These are phyloP conservation scores for Diversispora epigaea DNA, from an alignment of 192 early-diverging fungal species.

Conservation along the genomic window DNA sequence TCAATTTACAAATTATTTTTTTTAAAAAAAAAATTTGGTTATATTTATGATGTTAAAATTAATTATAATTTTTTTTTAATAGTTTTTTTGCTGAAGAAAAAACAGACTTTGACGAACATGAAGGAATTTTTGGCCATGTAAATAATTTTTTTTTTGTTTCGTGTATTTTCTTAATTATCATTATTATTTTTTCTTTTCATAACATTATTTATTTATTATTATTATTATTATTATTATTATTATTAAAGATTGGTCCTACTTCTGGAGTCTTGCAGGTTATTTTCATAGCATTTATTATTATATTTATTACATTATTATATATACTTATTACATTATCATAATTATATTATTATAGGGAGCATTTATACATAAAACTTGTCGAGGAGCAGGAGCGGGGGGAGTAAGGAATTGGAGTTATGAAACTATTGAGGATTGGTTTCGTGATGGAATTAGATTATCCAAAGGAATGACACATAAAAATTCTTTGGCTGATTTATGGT, in stretches of 20 bases:
- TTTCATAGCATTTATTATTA: background rate
- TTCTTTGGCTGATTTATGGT: slow-evolving; percentile 42
- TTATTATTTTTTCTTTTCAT: background rate
- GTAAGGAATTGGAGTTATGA: slow-evolving; percentile 26
- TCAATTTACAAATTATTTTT: background rate
- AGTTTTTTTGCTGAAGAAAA: slow-evolving; percentile 24
- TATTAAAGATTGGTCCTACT: slow-evolving; percentile 13
- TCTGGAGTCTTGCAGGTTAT: slow-evolving; percentile 30
- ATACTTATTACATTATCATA: background rate
- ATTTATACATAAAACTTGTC: slow-evolving; percentile 26
- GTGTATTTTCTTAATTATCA: background rate
- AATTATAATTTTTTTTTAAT: background rate
- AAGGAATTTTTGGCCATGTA: slow-evolving; percentile 29
- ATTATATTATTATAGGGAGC: slow-evolving; percentile 11
- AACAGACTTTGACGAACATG: slow-evolving; percentile 25
- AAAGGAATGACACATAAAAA: slow-evolving; percentile 49
- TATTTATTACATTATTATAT: background rate
- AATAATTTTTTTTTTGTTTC: background rate
- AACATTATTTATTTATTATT: background rate
- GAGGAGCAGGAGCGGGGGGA: slow-evolving; percentile 23
- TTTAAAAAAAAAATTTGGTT: background rate
- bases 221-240: background rate
- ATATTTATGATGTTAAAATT: background rate
- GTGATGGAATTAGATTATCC: slow-evolving; percentile 44
- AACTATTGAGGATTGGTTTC: slow-evolving; percentile 32